Percentiles rank a stretch among this genome's conserved stretches.
Conservation (phyloP, 2,329 filamentous ascomycete species). For the Metarhizium guizhouense region DNA sequence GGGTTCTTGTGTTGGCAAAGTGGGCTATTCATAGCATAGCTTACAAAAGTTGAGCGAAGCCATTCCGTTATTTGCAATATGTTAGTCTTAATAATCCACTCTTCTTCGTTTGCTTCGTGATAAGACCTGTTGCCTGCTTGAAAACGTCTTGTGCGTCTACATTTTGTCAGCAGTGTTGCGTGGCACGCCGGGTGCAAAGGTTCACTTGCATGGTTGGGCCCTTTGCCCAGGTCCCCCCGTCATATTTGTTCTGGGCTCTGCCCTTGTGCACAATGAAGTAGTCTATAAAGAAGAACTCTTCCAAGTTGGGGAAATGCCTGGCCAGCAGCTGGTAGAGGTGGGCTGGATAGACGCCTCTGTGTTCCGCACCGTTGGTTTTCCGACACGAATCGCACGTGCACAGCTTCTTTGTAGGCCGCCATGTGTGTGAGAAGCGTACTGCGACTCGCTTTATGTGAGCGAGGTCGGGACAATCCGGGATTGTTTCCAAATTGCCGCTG, state of each 20-base stretch:
- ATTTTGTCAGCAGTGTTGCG: neutral
- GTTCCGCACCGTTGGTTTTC: slow-evolving; percentile 16
- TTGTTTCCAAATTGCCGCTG: slow-evolving; percentile 16
- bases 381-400: slow-evolving; percentile 25
- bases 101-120: slow-evolving; percentile 24
- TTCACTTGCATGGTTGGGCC: neutral
- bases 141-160: slow-evolving; percentile 3
- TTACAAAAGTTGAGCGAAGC: slow-evolving; percentile 28
- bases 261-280: slow-evolving; percentile 28
- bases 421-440: slow-evolving; percentile 32
- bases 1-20: slow-evolving; percentile 23
- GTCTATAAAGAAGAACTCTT: slow-evolving; percentile 36
- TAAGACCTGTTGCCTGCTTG: slow-evolving; percentile 11
- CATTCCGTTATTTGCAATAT: slow-evolving; percentile 28
- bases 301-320: slow-evolving; percentile 30
- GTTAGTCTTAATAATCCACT: slow-evolving; percentile 26
- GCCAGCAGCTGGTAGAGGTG: slow-evolving; percentile 36
- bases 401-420: slow-evolving; percentile 22
- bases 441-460: slow-evolving; percentile 29
- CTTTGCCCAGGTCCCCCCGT: neutral
- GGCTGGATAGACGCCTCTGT: slow-evolving; percentile 22
- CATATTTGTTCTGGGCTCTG: neutral
- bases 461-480: slow-evolving; percentile 19
- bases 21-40: slow-evolving; percentile 25
- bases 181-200: neutral